Evolutionary conservation across 2,329 filamentous ascomycete species (phyloP), one percentile per base, ranked within the genome.

Genomic region (Lomentospora prolificans): DNA sequence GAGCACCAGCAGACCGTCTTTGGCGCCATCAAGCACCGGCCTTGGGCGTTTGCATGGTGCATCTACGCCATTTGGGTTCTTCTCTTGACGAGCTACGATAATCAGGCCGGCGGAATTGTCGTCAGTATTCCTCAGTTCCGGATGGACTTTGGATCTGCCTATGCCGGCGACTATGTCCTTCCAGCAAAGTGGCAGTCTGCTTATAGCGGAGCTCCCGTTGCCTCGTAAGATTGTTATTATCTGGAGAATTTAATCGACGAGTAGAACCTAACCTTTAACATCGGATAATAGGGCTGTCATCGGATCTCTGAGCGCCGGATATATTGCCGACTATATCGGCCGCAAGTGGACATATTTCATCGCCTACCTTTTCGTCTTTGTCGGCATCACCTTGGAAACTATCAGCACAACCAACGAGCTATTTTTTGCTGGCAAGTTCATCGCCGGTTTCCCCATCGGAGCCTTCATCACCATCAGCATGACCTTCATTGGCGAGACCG

Each of bases 341-440:
- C 67, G 68, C 28, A 63, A 64, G 19, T 55, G 59, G 36, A 64
- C 66, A 7, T 61, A 72, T 19, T 64, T 69, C n/a, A 58, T 67
- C 51, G 67, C 66, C 39, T 63, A 72, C 2, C 56, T 67, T 14
- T 60, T 73, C 19, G 64, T 68, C 14, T 69, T 70, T 53, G 67
- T 62, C 22, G 68, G 69, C 30, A 64, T 73, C 48, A 70, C 69
- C 3, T 64, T 72, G 62, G 70, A 73, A 58, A 70, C 73, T 36
- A 62, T 72, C 6, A 66, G 71, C 4, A 72, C 70, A 0, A 65
- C 69, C 3, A 72, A 72, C 33, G 64, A 63, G 24, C 59, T 69
- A 25, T 73, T 73, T 62, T 73, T 73, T 55, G 63, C 66, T 24
- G 71, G 71, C 14, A 74, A 74, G 58, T 70, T 73, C 55, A 56